Conservation (phyloP, 192 early-diverging fungal genomes). For the Coemansia sp. region DNA sequence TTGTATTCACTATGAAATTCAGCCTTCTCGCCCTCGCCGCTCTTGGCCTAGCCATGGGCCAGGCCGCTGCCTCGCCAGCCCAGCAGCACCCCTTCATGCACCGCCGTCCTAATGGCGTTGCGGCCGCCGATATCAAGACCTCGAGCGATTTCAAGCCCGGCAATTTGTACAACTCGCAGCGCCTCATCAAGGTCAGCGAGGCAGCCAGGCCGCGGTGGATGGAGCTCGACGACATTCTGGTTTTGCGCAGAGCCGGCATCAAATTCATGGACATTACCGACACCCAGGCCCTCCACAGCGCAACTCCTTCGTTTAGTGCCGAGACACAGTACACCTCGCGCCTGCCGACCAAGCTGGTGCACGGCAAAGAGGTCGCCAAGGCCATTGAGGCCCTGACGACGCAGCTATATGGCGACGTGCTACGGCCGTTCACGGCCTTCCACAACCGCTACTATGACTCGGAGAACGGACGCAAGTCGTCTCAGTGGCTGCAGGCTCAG, state of each 20-base stretch:
- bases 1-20: conserved; percentile 16
- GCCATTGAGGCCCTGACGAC: conserved; percentile 66
- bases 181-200: conserved; percentile 61
- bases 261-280: conserved; percentile 92
- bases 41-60: conserved; percentile 3
- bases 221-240: conserved; percentile 60
- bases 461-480: conserved; percentile 63
- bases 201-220: conserved; percentile 59
- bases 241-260: conserved; percentile 63
- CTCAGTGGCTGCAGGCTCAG: conserved; percentile 67
- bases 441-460: conserved; percentile 89
- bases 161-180: conserved; percentile 32
- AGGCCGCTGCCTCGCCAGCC: conserved; percentile 9
- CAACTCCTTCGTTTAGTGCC: neutral
- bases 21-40: conserved; percentile 14
- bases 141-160: conserved; percentile 30
- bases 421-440: conserved; percentile 81
- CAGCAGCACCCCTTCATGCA: conserved; percentile 20
- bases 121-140: neutral
- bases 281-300: conserved; percentile 51
- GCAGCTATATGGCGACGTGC: conserved; percentile 63
- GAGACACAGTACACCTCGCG: conserved; percentile 4
- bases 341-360: conserved; percentile 58
- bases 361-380: conserved; percentile 59
- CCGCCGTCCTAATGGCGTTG: neutral